These are phyloP conservation scores for Tetradesmus obliquus DNA, from an alignment of 139 green algal genomes.

Conservation along the genomic window DNA sequence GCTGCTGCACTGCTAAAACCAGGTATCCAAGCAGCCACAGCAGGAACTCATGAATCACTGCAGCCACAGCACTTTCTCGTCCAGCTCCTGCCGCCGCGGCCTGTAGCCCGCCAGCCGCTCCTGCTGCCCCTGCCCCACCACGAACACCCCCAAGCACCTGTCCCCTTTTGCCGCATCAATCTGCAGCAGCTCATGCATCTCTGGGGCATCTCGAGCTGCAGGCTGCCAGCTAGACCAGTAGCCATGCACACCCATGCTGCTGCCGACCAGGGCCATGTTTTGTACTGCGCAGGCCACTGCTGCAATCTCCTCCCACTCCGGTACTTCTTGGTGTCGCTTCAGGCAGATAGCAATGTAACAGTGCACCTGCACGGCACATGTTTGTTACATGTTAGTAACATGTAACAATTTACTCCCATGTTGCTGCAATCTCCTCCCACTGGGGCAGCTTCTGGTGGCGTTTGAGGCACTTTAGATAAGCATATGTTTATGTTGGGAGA, in stretches of 20 bases:
- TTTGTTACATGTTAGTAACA: not conserved
- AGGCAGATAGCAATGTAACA: slow-evolving; percentile 67
- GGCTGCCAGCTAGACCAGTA: slow-evolving; percentile 73
- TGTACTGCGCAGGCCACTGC: slow-evolving; percentile 65
- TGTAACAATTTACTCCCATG: too few relatives aligned
- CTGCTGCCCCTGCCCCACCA: slow-evolving; percentile 26
- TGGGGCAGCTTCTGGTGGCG: slow-evolving; percentile 59
- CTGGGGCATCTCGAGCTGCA: slow-evolving; percentile 30
- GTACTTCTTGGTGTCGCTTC: slow-evolving; percentile 53
- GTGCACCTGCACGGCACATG: slow-evolving; percentile 47
- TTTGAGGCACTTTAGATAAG: slow-evolving; percentile 52
- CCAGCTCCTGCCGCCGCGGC: slow-evolving; percentile 11
- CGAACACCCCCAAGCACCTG: slow-evolving; percentile 51
- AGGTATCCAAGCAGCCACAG: too few relatives aligned
- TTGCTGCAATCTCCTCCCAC: slow-evolving; percentile 73
- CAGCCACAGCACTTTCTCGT: slow-evolving; percentile 37
- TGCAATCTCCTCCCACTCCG: slow-evolving; percentile 75
- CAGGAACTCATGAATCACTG: too few relatives aligned
- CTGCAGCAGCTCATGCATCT: slow-evolving; percentile 59
- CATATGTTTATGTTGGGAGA: not conserved
- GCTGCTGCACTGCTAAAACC: not conserved
- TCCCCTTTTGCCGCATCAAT: slow-evolving; percentile 40
- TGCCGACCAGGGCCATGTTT: slow-evolving; percentile 51
- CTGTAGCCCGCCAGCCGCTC: slow-evolving; percentile 46
- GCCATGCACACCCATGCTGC: slow-evolving; percentile 46